A percentile compares a stretch with the other conserved stretches of the same genome.
These are phyloP conservation scores for Aspergillus latus DNA, from an alignment of 2,329 filamentous ascomycete species.

Conservation along the genomic window DNA sequence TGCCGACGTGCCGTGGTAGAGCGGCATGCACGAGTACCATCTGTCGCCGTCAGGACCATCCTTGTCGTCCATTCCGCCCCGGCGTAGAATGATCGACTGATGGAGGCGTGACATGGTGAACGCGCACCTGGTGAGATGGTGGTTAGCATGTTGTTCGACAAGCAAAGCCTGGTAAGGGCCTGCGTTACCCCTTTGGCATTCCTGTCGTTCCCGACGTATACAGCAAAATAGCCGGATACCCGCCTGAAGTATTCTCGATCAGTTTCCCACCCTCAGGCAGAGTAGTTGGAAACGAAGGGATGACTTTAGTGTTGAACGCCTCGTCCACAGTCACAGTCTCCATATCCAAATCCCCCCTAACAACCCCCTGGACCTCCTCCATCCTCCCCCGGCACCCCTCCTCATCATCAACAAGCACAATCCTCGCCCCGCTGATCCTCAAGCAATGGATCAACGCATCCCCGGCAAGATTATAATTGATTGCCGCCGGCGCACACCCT, in stretches of 20 bases:
- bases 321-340: conserved; percentile 55
- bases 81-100: conserved; percentile 36
- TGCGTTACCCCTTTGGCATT: conserved; percentile 63
- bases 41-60: conserved; percentile 49
- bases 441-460: conserved; percentile 67
- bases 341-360: conserved; percentile 60
- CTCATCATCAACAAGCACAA: conserved; percentile 62
- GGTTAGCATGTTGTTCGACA: too few relatives aligned
- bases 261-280: conserved; percentile 54
- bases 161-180: background rate
- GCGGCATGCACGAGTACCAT: conserved; percentile 75
- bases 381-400: conserved; percentile 57
- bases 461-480: conserved; percentile 68
- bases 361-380: conserved; percentile 48
- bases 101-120: conserved; percentile 56
- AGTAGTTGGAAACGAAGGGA: conserved; percentile 46
- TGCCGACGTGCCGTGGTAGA: conserved; percentile 74
- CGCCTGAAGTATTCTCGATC: conserved; percentile 52
- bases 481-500: conserved; percentile 67
- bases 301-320: conserved; percentile 45
- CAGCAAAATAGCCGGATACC: conserved; percentile 63
- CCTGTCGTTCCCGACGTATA: conserved; percentile 79
- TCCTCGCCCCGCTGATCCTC: conserved; percentile 54
- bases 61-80: conserved; percentile 30
- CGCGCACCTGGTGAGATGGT: conserved; percentile 41